Evolutionary conservation across 2,329 filamentous ascomycete genomes (phyloP).

Genomic region (Fusarium circinatum): DNA sequence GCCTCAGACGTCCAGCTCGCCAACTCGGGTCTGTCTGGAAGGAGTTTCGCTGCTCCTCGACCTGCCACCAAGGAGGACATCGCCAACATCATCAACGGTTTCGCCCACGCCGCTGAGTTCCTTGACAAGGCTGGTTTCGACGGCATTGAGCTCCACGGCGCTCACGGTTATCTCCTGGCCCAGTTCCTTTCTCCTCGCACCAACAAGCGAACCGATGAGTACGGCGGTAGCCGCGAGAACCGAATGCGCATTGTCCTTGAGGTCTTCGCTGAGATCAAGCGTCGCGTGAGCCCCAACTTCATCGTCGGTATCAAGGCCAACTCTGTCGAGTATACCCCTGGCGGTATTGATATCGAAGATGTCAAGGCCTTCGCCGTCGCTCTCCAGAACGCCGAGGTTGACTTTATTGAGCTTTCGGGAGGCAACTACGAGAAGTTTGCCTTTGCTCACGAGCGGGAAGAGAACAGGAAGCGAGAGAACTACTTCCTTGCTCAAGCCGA

Average conservation of each 20-base stretch:
- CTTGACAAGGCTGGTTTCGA: constrained; percentile 41
- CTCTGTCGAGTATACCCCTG: constrained; percentile 61
- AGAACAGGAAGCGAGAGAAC: constrained; percentile 62
- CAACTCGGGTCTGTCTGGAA: constrained; percentile 64
- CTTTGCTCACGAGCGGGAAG: constrained; percentile 61
- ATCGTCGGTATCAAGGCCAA: constrained; percentile 67
- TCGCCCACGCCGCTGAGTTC: constrained; percentile 56
- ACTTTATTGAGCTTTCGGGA: constrained; percentile 68
- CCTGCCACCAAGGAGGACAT: constrained; percentile 30
- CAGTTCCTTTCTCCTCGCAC: constrained; percentile 58
- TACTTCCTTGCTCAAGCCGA: constrained; percentile 70
- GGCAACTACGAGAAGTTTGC: constrained; percentile 66
- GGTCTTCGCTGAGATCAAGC: constrained; percentile 56
- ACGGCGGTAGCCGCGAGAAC: constrained; percentile 58
- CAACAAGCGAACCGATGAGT: constrained; percentile 62
- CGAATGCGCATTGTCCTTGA: constrained; percentile 56
- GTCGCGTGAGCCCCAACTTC: constrained; percentile 52
- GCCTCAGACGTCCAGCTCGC: constrained; percentile 64
- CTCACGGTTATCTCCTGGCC: constrained; percentile 57
- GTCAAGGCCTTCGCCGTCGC: constrained; percentile 56
- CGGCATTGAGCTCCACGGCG: constrained; percentile 28
- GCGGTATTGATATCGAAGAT: constrained; percentile 62
- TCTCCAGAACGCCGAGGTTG: constrained; percentile 59
- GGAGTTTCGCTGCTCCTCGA: constrained; percentile 47
- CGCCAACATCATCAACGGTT: constrained; percentile 19